phyloP scores from a whole-genome alignment of 2,329 filamentous ascomycete species.

The Diaporthe sp. region DNA sequence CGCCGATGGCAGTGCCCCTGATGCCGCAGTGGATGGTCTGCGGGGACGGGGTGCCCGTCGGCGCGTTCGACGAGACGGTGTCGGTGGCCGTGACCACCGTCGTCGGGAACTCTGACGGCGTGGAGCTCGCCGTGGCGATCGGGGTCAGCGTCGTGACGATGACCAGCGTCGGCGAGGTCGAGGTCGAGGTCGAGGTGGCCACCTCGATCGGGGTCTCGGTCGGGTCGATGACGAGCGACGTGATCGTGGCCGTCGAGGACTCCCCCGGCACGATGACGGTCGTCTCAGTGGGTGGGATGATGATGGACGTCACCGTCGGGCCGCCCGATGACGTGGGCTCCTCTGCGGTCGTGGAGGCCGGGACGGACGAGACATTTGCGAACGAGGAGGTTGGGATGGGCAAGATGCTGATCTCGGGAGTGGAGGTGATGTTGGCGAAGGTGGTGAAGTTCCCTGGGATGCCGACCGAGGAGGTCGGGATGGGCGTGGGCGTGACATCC shows the following conservation, averaged over 20 bases:
- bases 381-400: not conserved
- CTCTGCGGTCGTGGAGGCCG: not conserved
- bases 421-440: slow-evolving; percentile 9
- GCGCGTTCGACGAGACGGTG: slow-evolving; percentile 50
- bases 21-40: slow-evolving; percentile 55
- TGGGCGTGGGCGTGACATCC: not conserved
- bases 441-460: slow-evolving; percentile 5
- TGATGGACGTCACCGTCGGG: not conserved
- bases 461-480: not conserved
- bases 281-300: not conserved
- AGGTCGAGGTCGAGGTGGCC: slow-evolving; percentile 22
- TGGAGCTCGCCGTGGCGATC: slow-evolving; percentile 46
- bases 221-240: slow-evolving; percentile 51
- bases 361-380: not conserved
- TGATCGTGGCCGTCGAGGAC: not conserved
- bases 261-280: not conserved
- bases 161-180: slow-evolving; percentile 39
- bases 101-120: slow-evolving; percentile 44
- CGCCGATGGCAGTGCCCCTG: slow-evolving; percentile 52
- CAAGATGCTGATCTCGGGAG: not conserved
- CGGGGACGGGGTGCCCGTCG: slow-evolving; percentile 50
- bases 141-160: slow-evolving; percentile 54
- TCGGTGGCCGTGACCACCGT: slow-evolving; percentile 48
- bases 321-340: not conserved
- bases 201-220: slow-evolving; percentile 50